Evolutionary conservation across 805 yeast species (phyloP), one percentile per base, ranked within the genome.

Genomic region (Cyberlindnera bimundalis): DNA sequence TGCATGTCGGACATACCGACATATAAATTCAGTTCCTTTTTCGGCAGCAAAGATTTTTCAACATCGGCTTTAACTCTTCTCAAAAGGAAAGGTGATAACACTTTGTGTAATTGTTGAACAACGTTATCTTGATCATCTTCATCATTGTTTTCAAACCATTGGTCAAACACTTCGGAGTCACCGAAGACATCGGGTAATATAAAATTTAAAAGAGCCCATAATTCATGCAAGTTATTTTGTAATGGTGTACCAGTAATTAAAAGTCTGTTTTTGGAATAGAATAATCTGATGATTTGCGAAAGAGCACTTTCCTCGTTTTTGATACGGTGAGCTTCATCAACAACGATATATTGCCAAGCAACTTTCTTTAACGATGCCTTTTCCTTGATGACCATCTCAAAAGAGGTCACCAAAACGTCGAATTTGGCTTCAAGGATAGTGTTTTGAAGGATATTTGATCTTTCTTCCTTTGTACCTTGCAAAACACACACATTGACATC

Each of bases 1-100:
- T 91, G 98, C 98, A 91, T 91, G 21, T 84, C 89, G 1, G 96
- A 79, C 97, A 91, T 89, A 10, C 95, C 96, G 32, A 90, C 84
- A 59, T 91, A 91, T 26, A 93, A 71, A 51, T 91, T 91, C 33
- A 84, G 70, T 64, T 93, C 98, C 42, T 85, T 84, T 59, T 93
- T 93, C 6, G 98, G 98, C 28, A 89, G 66, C 37, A 91, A 69
- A 0, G 96, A 84, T 54, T 82, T 87, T 60, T 91, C 98, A 29
- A 91, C 99, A 56, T 91, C 98, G 3, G 91, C 71, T 60, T 91
- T 91, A 41, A 91, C 86, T 61, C 99, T 78, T 52, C 99, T 78
- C 33, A 91, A 69, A 38, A 91, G 64, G 53, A 91, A 91, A 2
- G 99, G 99, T 21, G 85, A 77, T 44, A 91, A 67, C 12, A 91